phyloP scores from a whole-genome alignment of 2,329 filamentous ascomycete species.

The Aspergillus bombycis region DNA sequence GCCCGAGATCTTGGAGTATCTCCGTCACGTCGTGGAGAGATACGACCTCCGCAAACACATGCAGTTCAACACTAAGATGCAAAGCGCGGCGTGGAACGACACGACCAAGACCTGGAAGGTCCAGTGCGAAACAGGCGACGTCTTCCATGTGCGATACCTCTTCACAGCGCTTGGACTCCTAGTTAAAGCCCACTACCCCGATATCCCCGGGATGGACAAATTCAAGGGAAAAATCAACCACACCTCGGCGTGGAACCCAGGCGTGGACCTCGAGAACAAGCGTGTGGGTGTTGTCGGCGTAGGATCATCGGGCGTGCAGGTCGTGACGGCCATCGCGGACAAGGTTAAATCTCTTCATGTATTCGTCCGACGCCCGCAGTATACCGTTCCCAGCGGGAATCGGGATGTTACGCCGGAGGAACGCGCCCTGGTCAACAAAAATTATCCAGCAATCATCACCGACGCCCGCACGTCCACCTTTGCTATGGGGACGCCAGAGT shows the following conservation, averaged over 20 bases:
- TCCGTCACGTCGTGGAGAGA: conserved; percentile 29
- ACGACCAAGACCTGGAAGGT: conserved; percentile 18
- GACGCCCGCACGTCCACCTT: neutral
- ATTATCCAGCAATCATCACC: conserved; percentile 13
- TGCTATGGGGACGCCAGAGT: conserved; percentile 19
- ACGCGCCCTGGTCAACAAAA: conserved; percentile 21
- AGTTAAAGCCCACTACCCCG: conserved; percentile 54
- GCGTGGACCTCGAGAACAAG: conserved; percentile 49
- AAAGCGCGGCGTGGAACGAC: conserved; percentile 17
- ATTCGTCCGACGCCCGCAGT: conserved; percentile 44
- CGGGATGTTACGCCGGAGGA: conserved; percentile 27
- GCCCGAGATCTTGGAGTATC: conserved; percentile 33
- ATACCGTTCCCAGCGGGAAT: conserved; percentile 39
- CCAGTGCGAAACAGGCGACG: conserved; percentile 6
- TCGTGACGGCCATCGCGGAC: conserved; percentile 30
- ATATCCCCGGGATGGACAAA: conserved; percentile 53
- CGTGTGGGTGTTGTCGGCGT: conserved; percentile 52
- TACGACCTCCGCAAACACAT: conserved; percentile 24
- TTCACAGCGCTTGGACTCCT: conserved; percentile 23
- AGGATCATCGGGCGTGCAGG: conserved; percentile 32
- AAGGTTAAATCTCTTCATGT: conserved; percentile 31
- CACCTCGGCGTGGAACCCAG: conserved; percentile 55
- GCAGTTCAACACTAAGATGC: conserved; percentile 23
- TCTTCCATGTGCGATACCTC: conserved; percentile 16
- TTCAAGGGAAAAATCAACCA: conserved; percentile 59